Evolutionary conservation across 192 early-diverging fungal genomes (phyloP), one percentile per base, ranked within the genome.

Genomic region (Coemansia sp.): DNA sequence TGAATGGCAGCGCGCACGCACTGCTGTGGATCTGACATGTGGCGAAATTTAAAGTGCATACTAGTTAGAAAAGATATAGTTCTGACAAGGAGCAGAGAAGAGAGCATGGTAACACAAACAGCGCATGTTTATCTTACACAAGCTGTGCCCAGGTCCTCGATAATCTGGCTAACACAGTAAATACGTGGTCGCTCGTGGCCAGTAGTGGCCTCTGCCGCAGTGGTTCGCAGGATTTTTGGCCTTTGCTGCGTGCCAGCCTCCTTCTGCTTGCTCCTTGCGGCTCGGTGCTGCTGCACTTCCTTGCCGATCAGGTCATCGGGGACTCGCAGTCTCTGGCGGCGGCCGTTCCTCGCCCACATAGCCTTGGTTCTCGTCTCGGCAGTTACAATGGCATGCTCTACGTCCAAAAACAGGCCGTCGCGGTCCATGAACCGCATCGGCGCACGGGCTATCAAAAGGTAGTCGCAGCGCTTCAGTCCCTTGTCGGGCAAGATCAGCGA

Each of bases 391-490:
- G 75, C 75, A 17, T 22, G 17, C 43, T 78, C 75, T 4, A 78
- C 69, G 0, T 21, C 26, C 24, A 57, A 11, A 33, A 66, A 78
- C 43, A 78, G 14, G 44, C 68, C 37, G 39, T 78, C 75, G 12
- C 75, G 65, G 8, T 60, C 53, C 69, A 68, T 68, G 24, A 52
- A 21, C 26, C 58, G 55, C 62, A 78, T 59, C 10, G 50, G 53
- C 17, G 52, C 58, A 5, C 46, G 27, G 14, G 69, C 61, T 0
- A 59, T 4, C 43, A 78, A 62, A 54, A 78, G 1, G 29, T 78
- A 78, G 42, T 78, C 75, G 59, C 75, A 78, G 11, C 75, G 35
- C 55, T 62, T 67, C 46, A 68, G 18, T 4, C 75, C 75, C 57
- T 77, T 78, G 52, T 78, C 75, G 0, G 75, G 69, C 39, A 78